Percentiles rank a stretch among this genome's conserved stretches.
Conservation (phyloP, 2,329 filamentous ascomycete species). For the Stagonosporopsis vannaccii region DNA sequence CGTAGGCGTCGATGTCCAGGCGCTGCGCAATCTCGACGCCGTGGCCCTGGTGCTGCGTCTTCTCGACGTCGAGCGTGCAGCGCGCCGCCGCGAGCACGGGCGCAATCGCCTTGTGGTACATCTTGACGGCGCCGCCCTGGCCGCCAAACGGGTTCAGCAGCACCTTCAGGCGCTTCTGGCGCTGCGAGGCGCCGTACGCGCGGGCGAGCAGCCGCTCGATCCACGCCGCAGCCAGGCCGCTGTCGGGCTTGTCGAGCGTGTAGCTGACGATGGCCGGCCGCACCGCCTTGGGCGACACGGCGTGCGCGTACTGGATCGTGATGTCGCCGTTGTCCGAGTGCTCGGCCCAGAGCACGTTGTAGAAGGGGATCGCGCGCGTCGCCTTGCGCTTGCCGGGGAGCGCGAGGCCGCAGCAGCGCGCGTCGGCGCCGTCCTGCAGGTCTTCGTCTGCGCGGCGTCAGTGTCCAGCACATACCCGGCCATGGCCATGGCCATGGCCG, state of each 20-base stretch:
- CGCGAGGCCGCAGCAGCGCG: constrained; percentile 64
- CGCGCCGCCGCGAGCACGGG: constrained; percentile 84
- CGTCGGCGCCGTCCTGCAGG: constrained; percentile 56
- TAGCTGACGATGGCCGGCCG: constrained; percentile 69
- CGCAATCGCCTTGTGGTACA: constrained; percentile 77
- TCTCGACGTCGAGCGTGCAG: constrained; percentile 76
- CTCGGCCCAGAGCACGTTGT: constrained; percentile 85
- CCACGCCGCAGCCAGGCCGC: constrained; percentile 65
- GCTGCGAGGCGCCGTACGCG: constrained; percentile 74
- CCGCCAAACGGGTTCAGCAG: constrained; percentile 92
- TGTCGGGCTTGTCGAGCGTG: constrained; percentile 61
- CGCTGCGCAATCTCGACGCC: constrained; percentile 77
- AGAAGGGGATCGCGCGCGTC: constrained; percentile 73
- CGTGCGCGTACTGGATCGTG: constrained; percentile 74
- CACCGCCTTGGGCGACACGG: constrained; percentile 63
- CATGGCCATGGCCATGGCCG: not conserved
- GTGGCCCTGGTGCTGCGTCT: constrained; percentile 76
- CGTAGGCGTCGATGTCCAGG: constrained; percentile 79
- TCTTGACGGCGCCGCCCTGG: constrained; percentile 75
- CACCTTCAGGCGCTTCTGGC: constrained; percentile 81
- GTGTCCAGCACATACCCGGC: constrained; percentile 5
- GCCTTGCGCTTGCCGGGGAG: constrained; percentile 57
- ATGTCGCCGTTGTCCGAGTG: constrained; percentile 64
- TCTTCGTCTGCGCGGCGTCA: constrained; percentile 58
- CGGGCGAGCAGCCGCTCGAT: constrained; percentile 68